These are phyloP conservation scores for Xylariales sp. DNA, from an alignment of 2,329 filamentous ascomycete genomes.

Conservation along the genomic window DNA sequence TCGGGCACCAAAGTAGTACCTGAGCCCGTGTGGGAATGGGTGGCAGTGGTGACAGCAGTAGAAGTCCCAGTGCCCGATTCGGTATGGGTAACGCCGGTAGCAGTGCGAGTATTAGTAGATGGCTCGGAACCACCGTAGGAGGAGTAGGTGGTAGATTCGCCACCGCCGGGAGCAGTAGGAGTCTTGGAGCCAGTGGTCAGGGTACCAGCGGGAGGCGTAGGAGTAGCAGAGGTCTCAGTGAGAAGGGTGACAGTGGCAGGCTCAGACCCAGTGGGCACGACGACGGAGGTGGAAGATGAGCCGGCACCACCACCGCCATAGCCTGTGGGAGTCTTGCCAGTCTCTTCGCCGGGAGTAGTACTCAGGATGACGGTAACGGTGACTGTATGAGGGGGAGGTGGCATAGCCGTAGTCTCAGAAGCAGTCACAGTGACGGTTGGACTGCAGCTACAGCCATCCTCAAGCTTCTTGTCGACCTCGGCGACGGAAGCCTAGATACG, in stretches of 20 bases:
- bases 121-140: constrained; percentile 26
- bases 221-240: constrained; percentile 34
- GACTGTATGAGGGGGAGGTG: constrained; percentile 24
- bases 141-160: constrained; percentile 9
- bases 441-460: constrained; percentile 42
- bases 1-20: constrained; percentile 17
- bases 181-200: constrained; percentile 22
- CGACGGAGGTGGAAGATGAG: constrained; percentile 24
- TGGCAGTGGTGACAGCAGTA: constrained; percentile 9
- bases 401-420: constrained; percentile 28
- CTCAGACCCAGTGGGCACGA: constrained; percentile 21
- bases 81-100: constrained; percentile 21
- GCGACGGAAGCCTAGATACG: constrained; percentile 36
- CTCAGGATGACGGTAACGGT: constrained; percentile 33
- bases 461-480: constrained; percentile 37
- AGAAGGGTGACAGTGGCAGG: constrained; percentile 23
- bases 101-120: constrained; percentile 14
- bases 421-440: constrained; percentile 38
- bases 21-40: constrained; percentile 18
- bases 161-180: constrained; percentile 12
- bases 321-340: constrained; percentile 30
- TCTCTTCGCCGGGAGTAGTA: constrained; percentile 24
- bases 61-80: constrained; percentile 22
- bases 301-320: constrained; percentile 31
- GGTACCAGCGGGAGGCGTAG: constrained; percentile 20